Percentiles rank a stretch among this genome's conserved stretches.
Conservation (phyloP, 768 basidiomycete species). For the Auriculariales sp. region DNA sequence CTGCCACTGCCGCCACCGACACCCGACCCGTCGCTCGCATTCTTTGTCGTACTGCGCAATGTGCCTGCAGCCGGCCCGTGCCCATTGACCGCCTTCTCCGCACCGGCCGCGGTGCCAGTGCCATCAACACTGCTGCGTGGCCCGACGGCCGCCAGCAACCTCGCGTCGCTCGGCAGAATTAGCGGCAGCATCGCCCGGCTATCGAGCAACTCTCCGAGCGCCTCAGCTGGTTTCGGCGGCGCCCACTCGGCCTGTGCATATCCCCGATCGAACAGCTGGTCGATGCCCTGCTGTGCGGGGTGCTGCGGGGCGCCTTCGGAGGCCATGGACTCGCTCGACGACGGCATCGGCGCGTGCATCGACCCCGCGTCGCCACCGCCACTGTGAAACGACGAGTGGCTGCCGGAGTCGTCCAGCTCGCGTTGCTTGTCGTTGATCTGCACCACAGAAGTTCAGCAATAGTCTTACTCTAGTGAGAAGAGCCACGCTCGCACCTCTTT, state of each 20-base stretch:
- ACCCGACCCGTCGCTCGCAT: conserved; percentile 20
- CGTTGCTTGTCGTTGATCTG: too few species aligned
- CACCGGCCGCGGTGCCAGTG: conserved; percentile 14
- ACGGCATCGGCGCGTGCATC: conserved; percentile 3
- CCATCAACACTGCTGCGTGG: conserved; percentile 21
- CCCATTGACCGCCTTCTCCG: neutral
- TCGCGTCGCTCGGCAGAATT: conserved; percentile 67
- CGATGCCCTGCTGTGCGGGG: conserved; percentile 44
- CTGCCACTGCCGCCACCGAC: too few species aligned
- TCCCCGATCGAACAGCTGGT: conserved; percentile 61
- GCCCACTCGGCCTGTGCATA: conserved; percentile 60
- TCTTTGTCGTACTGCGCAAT: neutral
- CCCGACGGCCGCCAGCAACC: conserved; percentile 56
- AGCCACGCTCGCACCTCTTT: conserved; percentile 44
- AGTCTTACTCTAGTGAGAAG: neutral
- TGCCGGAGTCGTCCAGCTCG: conserved; percentile 22
- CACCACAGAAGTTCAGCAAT: conserved; percentile 4
- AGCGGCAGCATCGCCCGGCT: conserved; percentile 88
- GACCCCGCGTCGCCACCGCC: conserved; percentile 20
- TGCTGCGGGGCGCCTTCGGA: conserved; percentile 17
- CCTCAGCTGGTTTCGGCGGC: conserved; percentile 62
- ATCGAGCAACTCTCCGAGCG: conserved; percentile 82
- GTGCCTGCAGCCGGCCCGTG: neutral
- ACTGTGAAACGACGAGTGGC: conserved; percentile 34
- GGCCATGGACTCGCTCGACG: conserved; percentile 18